Evolutionary conservation across 805 yeast genomes (phyloP), one percentile per base, ranked within the genome.

Genomic region (Candida piceae): DNA sequence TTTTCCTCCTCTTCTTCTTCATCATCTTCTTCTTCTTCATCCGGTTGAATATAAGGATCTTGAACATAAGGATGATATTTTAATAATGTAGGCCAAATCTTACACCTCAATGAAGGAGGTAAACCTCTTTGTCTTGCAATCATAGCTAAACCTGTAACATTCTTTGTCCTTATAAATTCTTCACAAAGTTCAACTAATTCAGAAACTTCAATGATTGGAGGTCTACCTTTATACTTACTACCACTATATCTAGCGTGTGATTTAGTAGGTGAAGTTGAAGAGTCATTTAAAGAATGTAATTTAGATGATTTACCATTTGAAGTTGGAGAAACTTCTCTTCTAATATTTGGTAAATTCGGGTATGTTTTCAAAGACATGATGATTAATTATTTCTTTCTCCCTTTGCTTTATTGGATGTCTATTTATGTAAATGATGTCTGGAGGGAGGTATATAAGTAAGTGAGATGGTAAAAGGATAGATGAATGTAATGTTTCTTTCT

Each of bases 31-130:
- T 57, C 67, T 17, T 65, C 68, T 19, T 54, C 62, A 52, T 74
- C 90, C 3, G 86, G 80, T 43, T 74, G 72, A 25, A 86, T 69
- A 48, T 76, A 82, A 0, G 96, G 96, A 34, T 78, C 69, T 22
- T 76, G 60, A 11, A 86, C 95, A 64, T 80, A 84, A 1, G 97
- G 96, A 57, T 89, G 97, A 50, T 78, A 78, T 47, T 79, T 79
- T 39, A 89, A 60, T 34, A 89, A 59, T 4, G 85, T 62, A 1
- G 96, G 96, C 97, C 97, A 89, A 7, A 85, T 83, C 39, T 72
- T 67, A 46, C 76, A 78, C 41, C 97, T 70, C 36, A 87, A 65
- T 39, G 78, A 72, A 1, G 95, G 90, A 1, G 97, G 97, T 19
- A 88, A 67, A 3, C 97, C 97, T 39, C 78, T 67, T 46, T 81